These are phyloP conservation scores for Penicillium sumatraense DNA, from an alignment of 2,329 filamentous ascomycete genomes.

Conservation along the genomic window DNA sequence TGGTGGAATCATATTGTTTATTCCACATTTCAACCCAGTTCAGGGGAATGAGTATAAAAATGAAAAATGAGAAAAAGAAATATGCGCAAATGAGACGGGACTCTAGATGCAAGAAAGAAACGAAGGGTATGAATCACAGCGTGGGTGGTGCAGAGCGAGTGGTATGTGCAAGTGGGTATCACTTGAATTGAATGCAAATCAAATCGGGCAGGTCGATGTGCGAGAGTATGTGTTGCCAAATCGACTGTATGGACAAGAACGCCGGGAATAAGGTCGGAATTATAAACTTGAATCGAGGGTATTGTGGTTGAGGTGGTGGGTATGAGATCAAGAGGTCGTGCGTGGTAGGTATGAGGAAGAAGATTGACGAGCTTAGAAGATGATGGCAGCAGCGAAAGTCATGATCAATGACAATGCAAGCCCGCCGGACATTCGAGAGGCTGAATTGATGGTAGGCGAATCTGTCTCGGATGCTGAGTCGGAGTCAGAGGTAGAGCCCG, in stretches of 20 bases:
- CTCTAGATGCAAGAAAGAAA: constrained; percentile 18
- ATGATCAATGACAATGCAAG: constrained; percentile 19
- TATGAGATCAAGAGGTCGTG: neutral
- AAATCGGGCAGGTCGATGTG: neutral
- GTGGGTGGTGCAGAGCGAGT: constrained; percentile 6
- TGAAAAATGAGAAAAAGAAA: neutral
- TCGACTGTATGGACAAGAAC: constrained; percentile 10
- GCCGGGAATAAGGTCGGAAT: neutral
- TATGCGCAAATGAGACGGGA: constrained; percentile 9
- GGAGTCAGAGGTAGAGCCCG: constrained; percentile 3
- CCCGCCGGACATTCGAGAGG: constrained; percentile 14
- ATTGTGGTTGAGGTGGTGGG: neutral
- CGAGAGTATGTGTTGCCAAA: neutral
- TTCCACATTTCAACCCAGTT: neutral
- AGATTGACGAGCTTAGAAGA: neutral
- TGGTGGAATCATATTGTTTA: neutral
- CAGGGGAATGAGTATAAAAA: neutral
- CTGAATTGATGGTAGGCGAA: constrained; percentile 11
- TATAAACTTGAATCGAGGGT: neutral
- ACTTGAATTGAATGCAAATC: neutral
- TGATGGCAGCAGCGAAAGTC: constrained; percentile 2
- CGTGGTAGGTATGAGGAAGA: neutral
- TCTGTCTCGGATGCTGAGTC: neutral
- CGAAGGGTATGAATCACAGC: constrained; percentile 2
- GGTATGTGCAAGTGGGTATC: constrained; percentile 22